phyloP scores from a whole-genome alignment of 108 stramenopile genomes.

The Schizochytrium sp. region DNA sequence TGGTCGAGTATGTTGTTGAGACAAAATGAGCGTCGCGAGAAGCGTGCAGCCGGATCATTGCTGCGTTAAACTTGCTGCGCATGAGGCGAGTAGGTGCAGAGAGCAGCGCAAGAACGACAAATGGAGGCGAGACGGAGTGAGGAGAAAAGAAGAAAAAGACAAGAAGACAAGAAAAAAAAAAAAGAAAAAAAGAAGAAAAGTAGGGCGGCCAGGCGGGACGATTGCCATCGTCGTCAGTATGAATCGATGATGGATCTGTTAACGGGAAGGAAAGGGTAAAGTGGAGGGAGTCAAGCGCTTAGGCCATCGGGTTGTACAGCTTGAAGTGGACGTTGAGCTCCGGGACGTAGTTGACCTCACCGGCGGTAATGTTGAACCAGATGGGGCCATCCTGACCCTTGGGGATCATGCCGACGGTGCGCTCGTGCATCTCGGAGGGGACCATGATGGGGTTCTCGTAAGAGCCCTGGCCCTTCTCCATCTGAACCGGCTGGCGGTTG shows the following conservation, averaged over 20 bases:
- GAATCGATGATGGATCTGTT: background rate
- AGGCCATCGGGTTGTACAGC: slow-evolving; percentile 15
- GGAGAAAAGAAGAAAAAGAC: background rate
- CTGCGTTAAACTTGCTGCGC: too few relatives aligned
- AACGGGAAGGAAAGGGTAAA: background rate
- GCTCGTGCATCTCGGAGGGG: background rate
- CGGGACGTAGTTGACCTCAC: background rate
- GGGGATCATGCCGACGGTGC: slow-evolving; percentile 9
- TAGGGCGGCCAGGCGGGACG: background rate
- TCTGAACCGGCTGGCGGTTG: slow-evolving; percentile 12
- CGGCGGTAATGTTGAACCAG: background rate
- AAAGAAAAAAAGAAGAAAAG: background rate
- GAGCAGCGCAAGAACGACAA: too few relatives aligned
- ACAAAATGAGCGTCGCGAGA: too few relatives aligned
- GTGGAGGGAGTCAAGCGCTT: background rate
- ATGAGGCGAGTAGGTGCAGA: too few relatives aligned
- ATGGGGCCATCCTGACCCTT: slow-evolving; percentile 7
- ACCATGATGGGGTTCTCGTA: slow-evolving; percentile 17
- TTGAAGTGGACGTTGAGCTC: slow-evolving; percentile 12
- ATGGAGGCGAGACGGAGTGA: background rate
- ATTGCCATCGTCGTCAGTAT: background rate
- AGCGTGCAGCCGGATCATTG: too few relatives aligned
- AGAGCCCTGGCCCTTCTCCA: slow-evolving; percentile 13
- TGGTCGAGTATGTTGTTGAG: too few relatives aligned
- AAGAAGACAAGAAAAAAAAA: background rate